phyloP scores from a whole-genome alignment of 2,329 filamentous ascomycete genomes.

The Sporothrix mexicana region DNA sequence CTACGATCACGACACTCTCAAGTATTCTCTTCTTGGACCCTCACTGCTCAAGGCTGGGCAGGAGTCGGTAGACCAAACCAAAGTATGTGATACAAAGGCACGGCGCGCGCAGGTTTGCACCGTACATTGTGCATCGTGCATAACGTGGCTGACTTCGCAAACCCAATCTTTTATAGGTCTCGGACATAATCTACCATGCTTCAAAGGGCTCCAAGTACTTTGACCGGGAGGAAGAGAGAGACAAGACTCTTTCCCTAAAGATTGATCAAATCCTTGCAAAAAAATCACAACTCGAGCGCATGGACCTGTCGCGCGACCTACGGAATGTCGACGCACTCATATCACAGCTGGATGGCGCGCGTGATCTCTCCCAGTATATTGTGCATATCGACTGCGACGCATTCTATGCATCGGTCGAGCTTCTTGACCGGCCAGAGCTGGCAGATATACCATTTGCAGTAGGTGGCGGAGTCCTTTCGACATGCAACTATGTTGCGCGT shows the following conservation, averaged over 20 bases:
- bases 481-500: constrained; percentile 85
- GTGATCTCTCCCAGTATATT: constrained; percentile 83
- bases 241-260: constrained; percentile 82
- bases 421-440: constrained; percentile 80
- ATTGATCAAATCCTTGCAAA: constrained; percentile 79
- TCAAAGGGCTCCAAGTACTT: constrained; percentile 98
- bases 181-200: constrained; percentile 94
- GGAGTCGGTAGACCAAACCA: constrained; percentile 88
- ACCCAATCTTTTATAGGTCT: constrained; percentile 62
- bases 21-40: constrained; percentile 87
- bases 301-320: constrained; percentile 74
- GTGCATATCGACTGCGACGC: constrained; percentile 97
- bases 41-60: constrained; percentile 94
- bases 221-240: constrained; percentile 83
- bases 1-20: constrained; percentile 68
- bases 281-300: constrained; percentile 75
- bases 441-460: constrained; percentile 90
- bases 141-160: not conserved
- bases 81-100: constrained; percentile 55
- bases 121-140: not conserved
- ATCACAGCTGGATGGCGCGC: constrained; percentile 73
- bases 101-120: constrained; percentile 2
- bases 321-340: constrained; percentile 82
- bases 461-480: constrained; percentile 69
- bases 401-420: constrained; percentile 95